A percentile compares a stretch with the other conserved stretches of the same genome.
phyloP scores from a whole-genome alignment of 164 flowering plant species.

The Taxillus chinensis region DNA sequence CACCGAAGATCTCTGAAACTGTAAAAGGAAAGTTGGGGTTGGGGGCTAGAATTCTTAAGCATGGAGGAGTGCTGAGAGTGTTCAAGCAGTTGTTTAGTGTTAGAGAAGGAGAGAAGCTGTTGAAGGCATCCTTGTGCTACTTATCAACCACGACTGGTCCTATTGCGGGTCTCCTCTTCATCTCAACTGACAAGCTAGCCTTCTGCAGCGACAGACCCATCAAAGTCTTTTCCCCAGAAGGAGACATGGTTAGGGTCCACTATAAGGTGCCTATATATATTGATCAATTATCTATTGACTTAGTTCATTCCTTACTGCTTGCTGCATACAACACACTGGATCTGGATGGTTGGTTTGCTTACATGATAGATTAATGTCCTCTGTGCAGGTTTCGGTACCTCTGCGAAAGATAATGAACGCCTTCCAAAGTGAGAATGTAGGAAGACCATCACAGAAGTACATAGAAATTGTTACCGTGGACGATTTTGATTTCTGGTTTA shows the following conservation, averaged over 20 bases:
- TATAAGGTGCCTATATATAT: conserved; percentile 23
- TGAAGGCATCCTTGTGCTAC: conserved; percentile 40
- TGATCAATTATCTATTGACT: neutral
- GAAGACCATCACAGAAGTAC: conserved; percentile 35
- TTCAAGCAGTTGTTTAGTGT: conserved; percentile 27
- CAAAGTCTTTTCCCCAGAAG: conserved; percentile 18
- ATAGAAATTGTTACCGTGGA: conserved; percentile 33
- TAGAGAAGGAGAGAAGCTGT: conserved; percentile 30
- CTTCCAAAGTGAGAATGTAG: conserved; percentile 20
- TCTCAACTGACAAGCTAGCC: conserved; percentile 35
- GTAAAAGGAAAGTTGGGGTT: conserved; percentile 34
- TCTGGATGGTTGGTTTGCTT: neutral
- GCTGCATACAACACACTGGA: neutral
- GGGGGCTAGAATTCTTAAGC: conserved; percentile 31
- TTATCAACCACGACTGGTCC: conserved; percentile 49
- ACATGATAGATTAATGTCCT: neutral
- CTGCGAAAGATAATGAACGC: conserved; percentile 24
- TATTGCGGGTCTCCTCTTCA: conserved; percentile 39
- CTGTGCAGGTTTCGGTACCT: conserved; percentile 35
- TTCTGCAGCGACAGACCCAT: conserved; percentile 47
- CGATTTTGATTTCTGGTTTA: conserved; percentile 46
- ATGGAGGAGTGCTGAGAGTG: conserved; percentile 34
- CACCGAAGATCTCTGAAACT: conserved; percentile 32
- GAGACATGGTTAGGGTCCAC: conserved; percentile 18
- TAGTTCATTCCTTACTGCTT: neutral